Conservation (phyloP, 306 rosid genomes). For the Vicia faba region DNA sequence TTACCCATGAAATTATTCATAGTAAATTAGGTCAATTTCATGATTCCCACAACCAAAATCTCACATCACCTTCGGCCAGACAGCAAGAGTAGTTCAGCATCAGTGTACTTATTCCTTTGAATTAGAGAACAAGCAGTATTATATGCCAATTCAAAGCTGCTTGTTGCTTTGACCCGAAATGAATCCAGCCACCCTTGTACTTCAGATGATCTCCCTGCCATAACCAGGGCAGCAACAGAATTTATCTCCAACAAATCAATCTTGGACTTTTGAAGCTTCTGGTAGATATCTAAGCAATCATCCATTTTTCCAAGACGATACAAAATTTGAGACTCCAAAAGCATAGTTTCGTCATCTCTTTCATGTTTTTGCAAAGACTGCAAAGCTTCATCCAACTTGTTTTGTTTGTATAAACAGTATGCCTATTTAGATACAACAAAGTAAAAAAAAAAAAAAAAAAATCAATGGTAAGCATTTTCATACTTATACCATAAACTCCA, state of each 20-base stretch:
- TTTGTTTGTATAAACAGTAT: slow-evolving; percentile 95
- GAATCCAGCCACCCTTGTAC: slow-evolving; percentile 77
- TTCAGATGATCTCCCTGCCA: slow-evolving; percentile 84
- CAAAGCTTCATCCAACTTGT: slow-evolving; percentile 85
- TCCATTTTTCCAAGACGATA: slow-evolving; percentile 88
- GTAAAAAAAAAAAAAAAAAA: slow-evolving; percentile 25
- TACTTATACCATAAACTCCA: slow-evolving; percentile 14
- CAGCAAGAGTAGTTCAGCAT: slow-evolving; percentile 88
- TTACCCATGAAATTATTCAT: slow-evolving; percentile 8
- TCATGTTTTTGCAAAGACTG: slow-evolving; percentile 63
- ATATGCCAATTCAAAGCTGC: slow-evolving; percentile 93
- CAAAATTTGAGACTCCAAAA: slow-evolving; percentile 88
- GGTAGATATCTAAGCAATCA: slow-evolving; percentile 85
- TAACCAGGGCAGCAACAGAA: slow-evolving; percentile 75
- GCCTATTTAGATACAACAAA: slow-evolving; percentile 60
- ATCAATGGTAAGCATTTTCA: slow-evolving; percentile 31
- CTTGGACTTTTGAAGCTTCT: slow-evolving; percentile 81
- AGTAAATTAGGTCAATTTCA: slow-evolving; percentile 33
- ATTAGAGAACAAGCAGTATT: slow-evolving; percentile 89
- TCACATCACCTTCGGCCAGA: slow-evolving; percentile 74
- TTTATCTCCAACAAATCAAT: slow-evolving; percentile 81
- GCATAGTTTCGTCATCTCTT: slow-evolving; percentile 58
- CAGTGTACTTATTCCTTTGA: slow-evolving; percentile 66
- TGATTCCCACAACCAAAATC: slow-evolving; percentile 26
- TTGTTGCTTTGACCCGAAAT: slow-evolving; percentile 73